Base-by-base conservation (phyloP, 306 rosid genomes). In the Vigna nakashimae region DNA sequence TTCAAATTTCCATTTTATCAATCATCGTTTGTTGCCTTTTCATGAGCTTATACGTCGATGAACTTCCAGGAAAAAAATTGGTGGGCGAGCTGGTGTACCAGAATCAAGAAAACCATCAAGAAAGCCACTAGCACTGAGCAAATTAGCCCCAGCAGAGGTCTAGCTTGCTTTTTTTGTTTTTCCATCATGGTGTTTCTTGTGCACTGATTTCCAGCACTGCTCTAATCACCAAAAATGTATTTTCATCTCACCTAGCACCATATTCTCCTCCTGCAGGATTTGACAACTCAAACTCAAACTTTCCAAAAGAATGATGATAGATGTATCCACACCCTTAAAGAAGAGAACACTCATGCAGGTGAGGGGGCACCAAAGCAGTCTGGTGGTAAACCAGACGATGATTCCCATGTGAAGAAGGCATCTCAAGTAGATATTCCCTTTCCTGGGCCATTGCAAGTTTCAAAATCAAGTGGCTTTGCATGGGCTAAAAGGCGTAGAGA, bases 401-500 rank as follows among this genome's bases (percentile, higher is more conserved):
- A 83, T 82, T 86, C 84, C 42, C 89, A 88, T 59, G 69, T 85
- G 42, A 96, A 90, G 85, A 85, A 89, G 84, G 92, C 91, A 74
- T 91, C 98, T 80, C 90, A 93, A 74, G 96, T 88, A 71, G 99
- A 96, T 82, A 83, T 96, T 84, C 94, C 99, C 63, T 89, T 85
- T 70, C 90, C 93, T 53, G 96, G 96, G 62, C 96, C 91, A 17
- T 85, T 96, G 63, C 97, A 93, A 82, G 99, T 93, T 82, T 96
- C 99, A 48, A 96, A 89, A 56, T 92, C 98, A 76, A 91, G 99
- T 73, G 97, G 99, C 72, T 96, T 96, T 81, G 94, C 99, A 18
- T 96, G 99, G 99, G 98, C 98, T 1, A 96, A 88, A 87, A 90
- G 98, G 84, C 92, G 88, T 40, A 91, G 73, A 83, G 99, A 95